Conservation (phyloP, 257 asterid genomes). For the Gentiana straminea region DNA sequence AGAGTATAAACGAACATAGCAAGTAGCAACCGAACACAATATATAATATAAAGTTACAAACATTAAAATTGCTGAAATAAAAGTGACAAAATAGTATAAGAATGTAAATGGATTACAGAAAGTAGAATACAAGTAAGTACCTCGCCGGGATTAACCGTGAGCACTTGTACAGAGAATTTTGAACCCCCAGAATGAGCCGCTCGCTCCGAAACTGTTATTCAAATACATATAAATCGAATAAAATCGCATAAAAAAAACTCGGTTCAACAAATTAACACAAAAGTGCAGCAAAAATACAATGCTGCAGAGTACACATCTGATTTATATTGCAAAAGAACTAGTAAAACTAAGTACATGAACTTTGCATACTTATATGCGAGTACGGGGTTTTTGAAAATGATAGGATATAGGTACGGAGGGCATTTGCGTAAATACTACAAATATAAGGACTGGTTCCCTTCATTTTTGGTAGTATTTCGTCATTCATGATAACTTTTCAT, state of each 20-base stretch:
- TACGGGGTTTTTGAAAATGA: no score
- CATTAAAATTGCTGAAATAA: neutral
- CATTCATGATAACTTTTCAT: no score
- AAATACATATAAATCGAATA: constrained; percentile 5
- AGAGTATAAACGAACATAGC: no score
- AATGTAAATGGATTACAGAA: neutral
- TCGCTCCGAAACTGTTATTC: constrained; percentile 30
- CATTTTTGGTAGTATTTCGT: no score
- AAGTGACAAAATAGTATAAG: neutral
- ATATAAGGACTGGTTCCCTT: no score
- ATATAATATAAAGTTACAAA: neutral
- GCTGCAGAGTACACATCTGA: no score
- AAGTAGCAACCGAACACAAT: no score
- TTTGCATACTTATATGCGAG: no score
- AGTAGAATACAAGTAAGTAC: constrained; percentile 21
- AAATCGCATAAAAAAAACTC: constrained; percentile 5
- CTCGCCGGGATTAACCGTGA: constrained; percentile 75
- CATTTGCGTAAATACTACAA: no score
- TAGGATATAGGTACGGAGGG: no score
- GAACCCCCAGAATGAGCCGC: constrained; percentile 42
- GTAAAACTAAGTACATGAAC: no score
- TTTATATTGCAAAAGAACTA: no score
- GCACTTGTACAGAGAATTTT: constrained; percentile 64
- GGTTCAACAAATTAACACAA: neutral
- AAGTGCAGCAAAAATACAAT: neutral